Conservation (phyloP, 23 red algal genomes). For the Chondrus crispus region DNA sequence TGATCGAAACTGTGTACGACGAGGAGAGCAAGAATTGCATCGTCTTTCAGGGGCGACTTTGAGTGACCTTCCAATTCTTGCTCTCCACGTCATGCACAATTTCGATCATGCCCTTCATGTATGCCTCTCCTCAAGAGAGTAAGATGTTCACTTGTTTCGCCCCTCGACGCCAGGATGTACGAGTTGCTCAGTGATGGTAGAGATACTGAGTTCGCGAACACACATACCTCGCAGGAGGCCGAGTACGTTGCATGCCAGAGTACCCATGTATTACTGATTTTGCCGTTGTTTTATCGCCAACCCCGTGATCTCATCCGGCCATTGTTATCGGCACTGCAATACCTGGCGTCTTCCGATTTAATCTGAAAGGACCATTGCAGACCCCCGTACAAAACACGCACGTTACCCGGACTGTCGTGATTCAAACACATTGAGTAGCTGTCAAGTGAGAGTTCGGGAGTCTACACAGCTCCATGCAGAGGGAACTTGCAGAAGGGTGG, state of each 20-base stretch:
- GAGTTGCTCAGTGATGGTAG: slow-evolving; percentile 21
- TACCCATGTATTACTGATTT: not conserved
- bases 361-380: slow-evolving; percentile 32
- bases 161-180: not conserved
- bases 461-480: slow-evolving; percentile 24
- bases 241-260: not conserved
- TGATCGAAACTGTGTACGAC: not conserved
- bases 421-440: slow-evolving; percentile 31
- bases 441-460: not conserved
- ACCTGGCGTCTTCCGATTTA: slow-evolving; percentile 50
- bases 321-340: slow-evolving; percentile 12
- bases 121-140: slow-evolving; percentile 19
- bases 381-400: slow-evolving; percentile 12
- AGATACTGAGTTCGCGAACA: not conserved
- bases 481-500: slow-evolving; percentile 13
- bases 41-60: not conserved
- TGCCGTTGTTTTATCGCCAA: not conserved
- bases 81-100: too few species aligned
- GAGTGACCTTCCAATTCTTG: too few species aligned
- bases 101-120: slow-evolving; percentile 50
- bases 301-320: slow-evolving; percentile 34
- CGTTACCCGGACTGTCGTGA: not conserved
- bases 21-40: not conserved
- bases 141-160: slow-evolving; percentile 24
- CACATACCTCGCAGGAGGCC: not conserved